These are phyloP conservation scores for Solanum ahanhuiri DNA, from an alignment of 257 asterid genomes.

Conservation along the genomic window DNA sequence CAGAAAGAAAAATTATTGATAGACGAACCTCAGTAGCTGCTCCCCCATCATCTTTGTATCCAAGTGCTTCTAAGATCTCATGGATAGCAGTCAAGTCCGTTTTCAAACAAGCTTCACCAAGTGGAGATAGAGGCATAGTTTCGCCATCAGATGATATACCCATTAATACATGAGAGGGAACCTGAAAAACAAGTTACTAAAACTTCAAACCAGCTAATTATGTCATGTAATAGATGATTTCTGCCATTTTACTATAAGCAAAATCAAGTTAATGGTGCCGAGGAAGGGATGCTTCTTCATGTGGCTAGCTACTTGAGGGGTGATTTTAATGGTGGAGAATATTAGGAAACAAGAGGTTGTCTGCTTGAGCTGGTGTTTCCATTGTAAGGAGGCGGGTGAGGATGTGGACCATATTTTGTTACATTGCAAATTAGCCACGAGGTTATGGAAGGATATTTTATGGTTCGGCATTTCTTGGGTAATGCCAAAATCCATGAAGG, in stretches of 20 bases:
- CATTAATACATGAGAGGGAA: constrained; percentile 68
- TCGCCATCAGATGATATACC: constrained; percentile 57
- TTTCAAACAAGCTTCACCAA: constrained; percentile 93
- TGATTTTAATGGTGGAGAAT: background rate
- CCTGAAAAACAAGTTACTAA: constrained; percentile 25
- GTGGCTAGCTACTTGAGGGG: background rate
- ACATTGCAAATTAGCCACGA: background rate
- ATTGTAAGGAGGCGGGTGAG: background rate
- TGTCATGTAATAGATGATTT: background rate
- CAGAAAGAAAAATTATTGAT: background rate
- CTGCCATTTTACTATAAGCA: background rate
- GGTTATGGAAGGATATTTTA: background rate
- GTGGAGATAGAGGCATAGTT: constrained; percentile 45
- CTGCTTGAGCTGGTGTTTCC: background rate
- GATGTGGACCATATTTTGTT: background rate
- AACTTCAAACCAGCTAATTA: background rate
- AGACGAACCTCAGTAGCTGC: constrained; percentile 68
- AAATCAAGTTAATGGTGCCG: background rate
- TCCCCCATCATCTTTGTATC: constrained; percentile 92
- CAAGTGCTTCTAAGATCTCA: constrained; percentile 62
- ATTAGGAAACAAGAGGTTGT: background rate
- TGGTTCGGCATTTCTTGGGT: background rate
- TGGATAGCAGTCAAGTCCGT: constrained; percentile 88
- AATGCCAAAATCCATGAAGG: background rate
- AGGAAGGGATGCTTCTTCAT: background rate